Percentiles rank a stretch among this genome's conserved stretches.
Conservation (phyloP, 2,329 filamentous ascomycete genomes). For the Colletotrichum karsti region DNA sequence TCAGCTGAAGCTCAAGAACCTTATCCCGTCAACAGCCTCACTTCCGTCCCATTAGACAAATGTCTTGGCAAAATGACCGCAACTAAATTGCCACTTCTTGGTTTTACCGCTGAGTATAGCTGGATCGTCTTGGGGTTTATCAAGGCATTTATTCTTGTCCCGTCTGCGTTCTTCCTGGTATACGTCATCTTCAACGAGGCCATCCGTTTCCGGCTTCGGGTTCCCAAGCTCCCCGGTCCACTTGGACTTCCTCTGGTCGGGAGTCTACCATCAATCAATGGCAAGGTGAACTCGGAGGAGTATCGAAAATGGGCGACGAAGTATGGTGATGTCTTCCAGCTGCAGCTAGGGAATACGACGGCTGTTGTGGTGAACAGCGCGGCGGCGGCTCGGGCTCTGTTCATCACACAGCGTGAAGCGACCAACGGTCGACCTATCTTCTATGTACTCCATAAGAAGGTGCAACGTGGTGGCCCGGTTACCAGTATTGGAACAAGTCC, state of each 20-base stretch:
- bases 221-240: conserved; percentile 20
- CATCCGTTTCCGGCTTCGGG: not conserved
- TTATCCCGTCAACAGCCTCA: no score
- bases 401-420: conserved; percentile 72
- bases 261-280: not conserved
- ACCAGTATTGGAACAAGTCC: conserved; percentile 69
- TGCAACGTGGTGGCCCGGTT: conserved; percentile 44
- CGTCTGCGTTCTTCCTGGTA: no score
- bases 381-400: conserved; percentile 69
- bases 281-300: conserved; percentile 28
- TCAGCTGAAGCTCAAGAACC: no score
- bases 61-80: not conserved
- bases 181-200: conserved; percentile 3
- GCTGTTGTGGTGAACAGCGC: conserved; percentile 74
- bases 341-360: conserved; percentile 53
- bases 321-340: conserved; percentile 41
- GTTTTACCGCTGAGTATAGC: not conserved
- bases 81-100: not conserved
- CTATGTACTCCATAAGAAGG: conserved; percentile 68
- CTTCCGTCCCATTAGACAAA: no score
- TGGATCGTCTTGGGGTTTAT: not conserved
- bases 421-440: conserved; percentile 71
- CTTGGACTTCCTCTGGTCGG: conserved; percentile 10
- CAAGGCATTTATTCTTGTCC: not conserved
- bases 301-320: conserved; percentile 36